Evolutionary conservation across 2,329 filamentous ascomycete genomes (phyloP), one percentile per base, ranked within the genome.

Genomic region (Exutisphaerella laricina): DNA sequence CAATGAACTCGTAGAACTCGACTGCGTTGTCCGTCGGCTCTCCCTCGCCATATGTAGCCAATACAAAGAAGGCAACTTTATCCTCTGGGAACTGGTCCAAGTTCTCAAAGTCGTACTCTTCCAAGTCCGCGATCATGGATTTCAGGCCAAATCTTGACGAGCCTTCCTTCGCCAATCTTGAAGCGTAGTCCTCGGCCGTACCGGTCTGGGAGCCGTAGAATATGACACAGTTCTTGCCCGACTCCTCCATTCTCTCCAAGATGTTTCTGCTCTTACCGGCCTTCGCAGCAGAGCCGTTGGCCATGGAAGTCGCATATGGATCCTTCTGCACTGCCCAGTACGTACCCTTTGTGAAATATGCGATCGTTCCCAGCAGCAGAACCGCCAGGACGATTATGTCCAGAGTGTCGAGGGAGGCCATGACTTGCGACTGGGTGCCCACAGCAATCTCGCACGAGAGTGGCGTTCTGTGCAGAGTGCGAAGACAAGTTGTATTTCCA

Each of bases 171-270:
- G 92, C 88, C 57, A 98, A 73, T 58, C 94, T 80, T 9, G 90
- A 94, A 54, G 92, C 94, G 63, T 98, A 98, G 67, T 98, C 92
- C 71, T 98, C 94, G 37, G 92, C 92, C 29, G 92, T 98, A 59
- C 92, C 92, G 14, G 92, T 98, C 71, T 98, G 92, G 22, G 92
- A 98, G 55, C 92, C 92, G 65, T 96, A 98, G 74, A 98, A 96
- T 60, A 98, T 84, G 53, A 98, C 84, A 67, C 90, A 96, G 72
- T 98, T 97, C 74, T 97, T 98, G 67, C 82, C 84, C 8, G 80
- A 82, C 72, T 97, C 88, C 16, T 96, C 86, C 82, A 98, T 85
- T 72, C 94, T 94, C 75, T 97, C 86, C 48, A 96, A 64, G 51
- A 98, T 89, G 66, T 96, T 89, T 57, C 92, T 78, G 48, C 89